Evolutionary conservation across 805 yeast genomes (phyloP), one percentile per base, ranked within the genome.

Genomic region (Wickerhamomyces mucosus): DNA sequence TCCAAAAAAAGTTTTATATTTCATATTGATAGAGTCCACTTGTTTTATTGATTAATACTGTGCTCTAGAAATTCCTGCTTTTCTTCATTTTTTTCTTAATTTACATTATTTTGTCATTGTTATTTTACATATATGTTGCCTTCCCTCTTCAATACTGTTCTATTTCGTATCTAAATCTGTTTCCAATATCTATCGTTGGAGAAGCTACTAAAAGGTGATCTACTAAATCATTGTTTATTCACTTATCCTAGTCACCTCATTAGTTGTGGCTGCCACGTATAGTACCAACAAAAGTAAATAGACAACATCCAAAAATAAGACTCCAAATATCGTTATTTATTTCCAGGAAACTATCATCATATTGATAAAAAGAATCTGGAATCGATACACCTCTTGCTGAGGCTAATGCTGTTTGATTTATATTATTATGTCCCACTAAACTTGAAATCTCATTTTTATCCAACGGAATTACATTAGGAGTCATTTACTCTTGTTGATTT

Each of bases 1-100:
- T n/a, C n/a, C 94, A 36, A 97, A 89, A 65, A 89, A 73, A 55
- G 21, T 17, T 18, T 11, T 17, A 32, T 9, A 26, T 19, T n/a
- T 15, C n/a, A 13, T 9, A 9, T 4, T 18, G 10, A 15, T 20
- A 19, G 12, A 10, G 16, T 13, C 18, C 15, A 17, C 14, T 15
- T 13, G 11, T 17, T 19, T 15, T 15, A 12, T 24, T 19, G 25
- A 26, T 20, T 18, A 22, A 15, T 20, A 15, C 14, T 22, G 16
- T 18, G 21, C 13, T 26, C n/a, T n/a, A 13, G 17, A 16, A 18
- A 10, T 15, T 11, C 15, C 21, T 26, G 22, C 15, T 14, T 13
- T 27, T 19, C 15, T 21, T 20, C 15, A 13, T 28, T 18, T 23
- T 28, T 14, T 11, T 12, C n/a, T 14, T 6, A 16, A 17, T 21